Conservation (phyloP, 1,284 basidiomycete species). For the Boletellus dicymbophilus region DNA sequence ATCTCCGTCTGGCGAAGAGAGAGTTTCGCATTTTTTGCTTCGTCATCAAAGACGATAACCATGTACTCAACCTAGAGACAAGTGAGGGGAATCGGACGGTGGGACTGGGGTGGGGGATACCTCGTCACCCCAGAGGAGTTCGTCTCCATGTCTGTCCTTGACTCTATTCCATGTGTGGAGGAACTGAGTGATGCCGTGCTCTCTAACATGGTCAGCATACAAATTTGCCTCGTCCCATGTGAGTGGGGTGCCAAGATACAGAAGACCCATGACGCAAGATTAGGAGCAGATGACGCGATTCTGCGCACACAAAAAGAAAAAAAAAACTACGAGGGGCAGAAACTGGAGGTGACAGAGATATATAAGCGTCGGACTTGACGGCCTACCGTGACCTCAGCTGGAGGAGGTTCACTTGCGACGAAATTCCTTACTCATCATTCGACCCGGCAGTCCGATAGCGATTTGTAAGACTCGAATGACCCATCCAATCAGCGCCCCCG, state of each 20-base stretch:
- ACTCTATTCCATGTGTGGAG: slow-evolving; percentile 90
- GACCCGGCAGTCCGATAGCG: slow-evolving; percentile 1
- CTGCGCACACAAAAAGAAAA: too few species aligned
- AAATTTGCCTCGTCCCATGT: slow-evolving; percentile 90
- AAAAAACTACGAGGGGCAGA: too few species aligned
- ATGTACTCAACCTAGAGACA: slow-evolving; percentile 88
- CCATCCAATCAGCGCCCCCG: too few species aligned
- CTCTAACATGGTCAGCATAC: slow-evolving; percentile 88
- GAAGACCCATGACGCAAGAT: slow-evolving; percentile 76
- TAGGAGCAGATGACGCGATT: slow-evolving; percentile 13
- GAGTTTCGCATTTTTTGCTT: slow-evolving; percentile 79
- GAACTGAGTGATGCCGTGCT: slow-evolving; percentile 96
- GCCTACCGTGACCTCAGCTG: too few species aligned
- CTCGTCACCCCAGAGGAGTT: slow-evolving; percentile 99
- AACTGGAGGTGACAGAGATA: too few species aligned
- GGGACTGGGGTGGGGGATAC: slow-evolving; percentile 42
- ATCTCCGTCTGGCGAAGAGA: slow-evolving; percentile 96
- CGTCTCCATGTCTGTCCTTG: slow-evolving; percentile 92
- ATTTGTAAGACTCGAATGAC: slow-evolving; percentile 22
- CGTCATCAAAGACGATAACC: slow-evolving; percentile 87
- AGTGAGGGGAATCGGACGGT: slow-evolving; percentile 1
- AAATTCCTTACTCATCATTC: slow-evolving; percentile 32
- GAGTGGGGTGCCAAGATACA: slow-evolving; percentile 94
- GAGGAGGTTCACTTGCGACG: neutral
- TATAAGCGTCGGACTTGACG: too few species aligned